These are phyloP conservation scores for Hyaloscypha variabilis DNA, from an alignment of 495 filamentous ascomycete genomes.

Conservation along the genomic window DNA sequence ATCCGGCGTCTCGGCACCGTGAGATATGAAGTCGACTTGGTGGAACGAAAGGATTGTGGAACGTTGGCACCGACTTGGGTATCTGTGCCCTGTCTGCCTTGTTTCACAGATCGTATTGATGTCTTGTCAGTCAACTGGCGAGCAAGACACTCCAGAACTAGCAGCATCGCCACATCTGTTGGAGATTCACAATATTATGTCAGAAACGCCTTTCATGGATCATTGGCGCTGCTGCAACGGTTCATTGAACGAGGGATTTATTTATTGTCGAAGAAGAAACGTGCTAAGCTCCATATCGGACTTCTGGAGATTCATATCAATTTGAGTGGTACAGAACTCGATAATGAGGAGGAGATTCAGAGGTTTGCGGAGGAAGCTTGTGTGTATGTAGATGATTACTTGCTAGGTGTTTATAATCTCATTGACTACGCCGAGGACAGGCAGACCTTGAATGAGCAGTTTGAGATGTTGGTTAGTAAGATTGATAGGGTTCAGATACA, in stretches of 20 bases:
- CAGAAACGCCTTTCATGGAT: not conserved
- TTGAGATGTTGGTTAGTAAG: not conserved
- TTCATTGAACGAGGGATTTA: not conserved
- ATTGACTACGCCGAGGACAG: not conserved
- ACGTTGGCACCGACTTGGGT: not conserved
- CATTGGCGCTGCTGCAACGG: not conserved
- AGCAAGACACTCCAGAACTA: not conserved
- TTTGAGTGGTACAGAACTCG: not conserved
- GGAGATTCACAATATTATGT: not conserved
- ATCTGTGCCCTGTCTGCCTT: not conserved
- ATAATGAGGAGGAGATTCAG: not conserved
- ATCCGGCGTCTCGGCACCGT: not conserved
- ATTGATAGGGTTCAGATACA: slow-evolving; percentile 1
- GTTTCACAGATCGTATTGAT: not conserved
- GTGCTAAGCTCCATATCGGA: not conserved
- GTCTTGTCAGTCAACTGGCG: not conserved
- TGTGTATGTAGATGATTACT: not conserved
- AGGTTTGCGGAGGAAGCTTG: not conserved
- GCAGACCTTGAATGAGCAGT: not conserved
- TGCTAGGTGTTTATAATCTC: not conserved
- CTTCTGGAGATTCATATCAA: not conserved
- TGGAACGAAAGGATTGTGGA: not conserved
- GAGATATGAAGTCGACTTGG: slow-evolving; percentile 4
- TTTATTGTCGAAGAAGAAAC: slow-evolving; percentile 3
- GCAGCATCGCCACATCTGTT: not conserved